These are phyloP conservation scores for Hypoxylon sp. DNA, from an alignment of 2,329 filamentous ascomycete genomes.

Conservation along the genomic window DNA sequence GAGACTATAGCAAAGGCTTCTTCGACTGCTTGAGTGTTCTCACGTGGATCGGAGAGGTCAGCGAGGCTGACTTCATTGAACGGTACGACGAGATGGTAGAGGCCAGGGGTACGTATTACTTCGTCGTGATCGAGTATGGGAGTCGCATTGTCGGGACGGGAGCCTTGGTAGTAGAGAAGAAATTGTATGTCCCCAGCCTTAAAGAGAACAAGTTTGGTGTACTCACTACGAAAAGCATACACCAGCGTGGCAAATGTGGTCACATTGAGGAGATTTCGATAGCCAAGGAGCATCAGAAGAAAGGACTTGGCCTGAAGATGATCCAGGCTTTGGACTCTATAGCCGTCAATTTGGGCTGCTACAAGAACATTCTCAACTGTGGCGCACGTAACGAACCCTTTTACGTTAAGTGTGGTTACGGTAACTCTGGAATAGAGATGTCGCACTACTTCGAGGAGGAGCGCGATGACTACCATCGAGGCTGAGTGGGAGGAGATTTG, in stretches of 20 bases:
- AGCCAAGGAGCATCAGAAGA: slow-evolving; percentile 82
- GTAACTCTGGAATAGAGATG: slow-evolving; percentile 54
- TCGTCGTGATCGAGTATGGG: slow-evolving; percentile 77
- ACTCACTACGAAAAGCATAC: slow-evolving; percentile 64
- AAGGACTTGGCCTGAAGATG: slow-evolving; percentile 82
- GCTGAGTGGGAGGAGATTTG: slow-evolving; percentile 31
- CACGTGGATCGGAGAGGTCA: slow-evolving; percentile 82
- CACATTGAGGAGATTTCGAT: slow-evolving; percentile 91
- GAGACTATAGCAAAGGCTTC: slow-evolving; percentile 79
- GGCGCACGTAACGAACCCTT: slow-evolving; percentile 84
- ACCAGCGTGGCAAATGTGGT: slow-evolving; percentile 77
- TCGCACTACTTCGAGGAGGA: slow-evolving; percentile 51
- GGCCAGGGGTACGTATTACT: slow-evolving; percentile 71
- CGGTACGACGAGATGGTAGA: slow-evolving; percentile 73
- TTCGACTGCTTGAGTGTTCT: slow-evolving; percentile 82
- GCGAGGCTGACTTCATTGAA: slow-evolving; percentile 61
- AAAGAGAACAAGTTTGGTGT: slow-evolving; percentile 20
- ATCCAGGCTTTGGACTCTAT: slow-evolving; percentile 83
- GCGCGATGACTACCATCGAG: slow-evolving; percentile 49
- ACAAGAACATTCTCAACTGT: slow-evolving; percentile 86
- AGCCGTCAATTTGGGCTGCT: slow-evolving; percentile 80
- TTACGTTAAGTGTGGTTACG: slow-evolving; percentile 65
- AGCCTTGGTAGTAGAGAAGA: slow-evolving; percentile 82
- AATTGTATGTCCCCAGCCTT: slow-evolving; percentile 69
- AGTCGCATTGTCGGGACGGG: slow-evolving; percentile 80